A percentile compares a stretch with the other conserved stretches of the same genome.
These are phyloP conservation scores for Phytophthora quininea DNA, from an alignment of 352 stramenopile species.

Conservation along the genomic window DNA sequence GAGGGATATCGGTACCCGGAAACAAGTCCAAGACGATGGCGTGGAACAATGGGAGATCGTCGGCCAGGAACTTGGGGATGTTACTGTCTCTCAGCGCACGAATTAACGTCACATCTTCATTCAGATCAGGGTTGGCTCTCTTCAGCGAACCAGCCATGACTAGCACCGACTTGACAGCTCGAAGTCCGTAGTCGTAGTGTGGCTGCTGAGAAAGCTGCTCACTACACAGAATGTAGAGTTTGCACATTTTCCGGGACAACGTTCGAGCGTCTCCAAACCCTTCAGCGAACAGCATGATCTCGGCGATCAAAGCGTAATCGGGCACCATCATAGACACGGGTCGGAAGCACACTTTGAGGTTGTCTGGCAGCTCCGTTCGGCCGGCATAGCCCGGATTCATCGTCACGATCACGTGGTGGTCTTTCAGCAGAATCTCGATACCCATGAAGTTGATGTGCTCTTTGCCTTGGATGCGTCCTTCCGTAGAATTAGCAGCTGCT, in stretches of 20 bases:
- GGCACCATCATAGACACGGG: conserved; percentile 97
- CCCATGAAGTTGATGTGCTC: conserved; percentile 96
- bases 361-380: conserved; percentile 96
- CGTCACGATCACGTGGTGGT: conserved; percentile 97
- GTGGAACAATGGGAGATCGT: conserved; percentile 92
- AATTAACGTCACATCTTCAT: conserved; percentile 92
- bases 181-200: conserved; percentile 95
- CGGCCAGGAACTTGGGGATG: conserved; percentile 93
- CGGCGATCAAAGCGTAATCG: conserved; percentile 95
- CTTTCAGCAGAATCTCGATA: conserved; percentile 95
- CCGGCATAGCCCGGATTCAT: conserved; percentile 98
- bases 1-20: conserved; percentile 80
- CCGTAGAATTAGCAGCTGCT: conserved; percentile 87
- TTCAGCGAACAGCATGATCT: conserved; percentile 97
- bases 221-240: conserved; percentile 92
- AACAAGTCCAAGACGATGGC: conserved; percentile 94
- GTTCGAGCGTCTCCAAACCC: conserved; percentile 94
- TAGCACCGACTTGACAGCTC: conserved; percentile 93
- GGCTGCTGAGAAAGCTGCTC: conserved; percentile 94
- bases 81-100: conserved; percentile 92
- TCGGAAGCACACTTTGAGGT: conserved; percentile 96
- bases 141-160: conserved; percentile 94
- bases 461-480: conserved; percentile 83
- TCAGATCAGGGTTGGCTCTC: conserved; percentile 65
- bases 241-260: conserved; percentile 97